Conservation (phyloP, 495 filamentous ascomycete genomes). For the Penicillium lagena region DNA sequence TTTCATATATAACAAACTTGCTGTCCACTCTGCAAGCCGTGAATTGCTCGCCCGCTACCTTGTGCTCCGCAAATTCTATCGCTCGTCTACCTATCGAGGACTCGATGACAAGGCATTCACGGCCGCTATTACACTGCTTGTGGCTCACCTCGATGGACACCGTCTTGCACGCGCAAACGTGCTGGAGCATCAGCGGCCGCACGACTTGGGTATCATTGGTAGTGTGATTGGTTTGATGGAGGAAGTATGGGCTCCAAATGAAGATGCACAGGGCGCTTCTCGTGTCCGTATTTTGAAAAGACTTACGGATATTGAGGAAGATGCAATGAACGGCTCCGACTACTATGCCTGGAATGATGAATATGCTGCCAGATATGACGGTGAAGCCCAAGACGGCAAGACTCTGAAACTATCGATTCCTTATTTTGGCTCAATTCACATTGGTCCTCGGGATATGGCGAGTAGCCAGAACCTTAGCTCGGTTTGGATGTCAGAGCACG, state of each 20-base stretch:
- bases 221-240: conserved; percentile 31
- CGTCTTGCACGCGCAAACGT: conserved; percentile 11
- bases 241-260: conserved; percentile 18
- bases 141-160: conserved; percentile 36
- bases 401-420: conserved; percentile 20
- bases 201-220: conserved; percentile 16
- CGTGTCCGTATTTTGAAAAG: background rate
- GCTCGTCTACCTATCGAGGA: conserved; percentile 38
- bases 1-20: conserved; percentile 35
- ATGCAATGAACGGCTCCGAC: conserved; percentile 6
- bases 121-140: conserved; percentile 33
- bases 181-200: conserved; percentile 26
- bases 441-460: conserved; percentile 6
- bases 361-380: background rate
- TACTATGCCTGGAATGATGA: background rate
- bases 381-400: conserved; percentile 2
- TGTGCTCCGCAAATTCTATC: conserved; percentile 24
- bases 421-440: conserved; percentile 33
- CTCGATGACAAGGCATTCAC: conserved; percentile 47
- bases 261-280: conserved; percentile 18
- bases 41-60: conserved; percentile 36
- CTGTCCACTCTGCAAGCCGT: conserved; percentile 36
- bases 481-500: no score
- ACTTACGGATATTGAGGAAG: conserved; percentile 4
- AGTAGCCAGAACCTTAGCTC: background rate